Base-by-base conservation (phyloP, 1,284 basidiomycete species). In the Ganoderma boninense region DNA sequence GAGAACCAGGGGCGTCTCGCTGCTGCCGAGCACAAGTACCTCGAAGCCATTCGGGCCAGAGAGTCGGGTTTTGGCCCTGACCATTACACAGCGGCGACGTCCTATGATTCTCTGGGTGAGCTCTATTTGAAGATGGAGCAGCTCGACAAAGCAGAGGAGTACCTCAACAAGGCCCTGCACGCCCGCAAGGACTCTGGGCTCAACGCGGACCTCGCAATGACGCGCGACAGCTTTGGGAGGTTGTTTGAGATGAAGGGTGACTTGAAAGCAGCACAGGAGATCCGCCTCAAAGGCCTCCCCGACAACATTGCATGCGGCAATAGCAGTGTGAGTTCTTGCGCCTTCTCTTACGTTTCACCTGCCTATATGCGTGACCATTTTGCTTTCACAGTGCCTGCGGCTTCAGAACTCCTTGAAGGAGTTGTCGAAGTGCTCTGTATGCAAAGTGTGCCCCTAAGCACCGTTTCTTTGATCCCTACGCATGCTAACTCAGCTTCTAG, bases 151-250 rank as follows among this genome's bases (percentile, higher is more conserved):
- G 80, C 82, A 2, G 80, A 82, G 69, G 71, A 75, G 11, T 78
- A 79, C 67, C 71, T 82, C 38, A 71, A 74, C 5, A 76, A 74
- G 59, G 81, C 82, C 4, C 64, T 82, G 29, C 59, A 71, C 4
- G 74, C 82, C n/a, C 78, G 81, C 68, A 75, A 71, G 23, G 62
- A 52, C 4, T 62, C 40, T 3, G 74, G 72, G 8, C 68, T 73
- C 38, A 64, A 63, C 10, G 70, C 79, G 23, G 82, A 83, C 68
- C 76, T 78, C 7, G 81, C 82, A 4, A 78, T 77, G 18, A 79
- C 82, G 32, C 74, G 80, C 26, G 82, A 83, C 67, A 82, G 80
- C 69, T 73, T 82, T 23, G 82, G 75, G 2, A 76, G 73, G 57
- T 71, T 82, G 4, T 78, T 77, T 46, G 82, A 83, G 71, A 79